Evolutionary conservation across 2,329 filamentous ascomycete species (phyloP).

Genomic region (Volutella citrinella): DNA sequence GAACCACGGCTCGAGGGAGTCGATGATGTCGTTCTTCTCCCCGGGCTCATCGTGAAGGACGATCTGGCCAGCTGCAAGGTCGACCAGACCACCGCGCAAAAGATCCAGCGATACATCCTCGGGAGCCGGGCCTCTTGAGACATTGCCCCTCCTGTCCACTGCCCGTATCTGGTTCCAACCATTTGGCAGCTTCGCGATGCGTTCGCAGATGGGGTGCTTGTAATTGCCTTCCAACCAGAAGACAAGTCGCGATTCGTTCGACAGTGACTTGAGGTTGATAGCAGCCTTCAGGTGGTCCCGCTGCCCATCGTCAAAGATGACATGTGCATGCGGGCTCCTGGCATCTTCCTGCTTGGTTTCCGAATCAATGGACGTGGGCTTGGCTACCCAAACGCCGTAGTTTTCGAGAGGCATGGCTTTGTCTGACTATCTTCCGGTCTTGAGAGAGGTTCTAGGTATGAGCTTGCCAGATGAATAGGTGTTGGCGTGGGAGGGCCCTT

Average conservation of each 20-base stretch:
- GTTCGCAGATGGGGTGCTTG: conserved; percentile 2
- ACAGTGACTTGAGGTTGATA: conserved; percentile 10
- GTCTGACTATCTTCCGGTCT: neutral
- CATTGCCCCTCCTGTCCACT: no score
- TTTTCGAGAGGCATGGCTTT: conserved; percentile 7
- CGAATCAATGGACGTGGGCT: neutral
- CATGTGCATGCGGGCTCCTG: conserved; percentile 2
- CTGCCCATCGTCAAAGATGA: conserved; percentile 4
- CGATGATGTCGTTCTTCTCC: conserved; percentile 8
- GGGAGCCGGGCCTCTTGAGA: neutral
- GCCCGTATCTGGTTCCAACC: conserved; percentile 8
- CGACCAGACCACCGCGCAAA: conserved; percentile 3
- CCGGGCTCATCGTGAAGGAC: conserved; percentile 5
- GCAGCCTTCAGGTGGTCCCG: conserved; percentile 1
- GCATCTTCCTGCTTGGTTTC: no score
- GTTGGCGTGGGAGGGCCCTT: no score
- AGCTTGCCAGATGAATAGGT: no score
- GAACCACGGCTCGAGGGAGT: conserved; percentile 7
- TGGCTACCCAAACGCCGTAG: conserved; percentile 12
- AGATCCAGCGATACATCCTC: conserved; percentile 4
- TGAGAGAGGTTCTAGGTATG: no score
- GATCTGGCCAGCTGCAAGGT: neutral
- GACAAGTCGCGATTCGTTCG: conserved; percentile 5
- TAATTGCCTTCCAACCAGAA: conserved; percentile 3
- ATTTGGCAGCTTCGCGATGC: neutral